Base-by-base conservation (phyloP, 2,329 filamentous ascomycete species). In the Didymella pomorum region DNA sequence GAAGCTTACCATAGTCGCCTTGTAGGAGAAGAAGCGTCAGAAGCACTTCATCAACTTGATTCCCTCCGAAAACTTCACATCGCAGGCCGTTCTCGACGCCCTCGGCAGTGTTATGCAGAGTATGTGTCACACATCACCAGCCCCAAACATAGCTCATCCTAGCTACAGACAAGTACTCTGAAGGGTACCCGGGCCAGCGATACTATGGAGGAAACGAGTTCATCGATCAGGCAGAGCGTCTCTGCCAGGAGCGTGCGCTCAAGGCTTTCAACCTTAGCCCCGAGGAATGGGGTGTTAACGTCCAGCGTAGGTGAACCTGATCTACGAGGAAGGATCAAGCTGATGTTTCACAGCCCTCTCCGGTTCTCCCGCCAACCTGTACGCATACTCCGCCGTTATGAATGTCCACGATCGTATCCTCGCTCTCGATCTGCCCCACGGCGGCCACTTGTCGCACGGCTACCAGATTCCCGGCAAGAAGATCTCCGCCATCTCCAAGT, bases 151-250 rank as follows among this genome's bases (percentile, higher is more conserved):
- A 60, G 63, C 76, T 78, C 39, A 78, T 59, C 55, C 33, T 11
- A 16, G 20, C 16, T 39, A 92, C 76, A 81, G 82, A 99, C 87
- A 99, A 99, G 85, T 99, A 99, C 87, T 97, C 93, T 18, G 95
- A 99, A 85, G 95, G 95, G 67, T 97, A 97, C 80, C 95, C 95
- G 69, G 95, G 95, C 78, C 95, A 95, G 72, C 90, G 95, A 81
- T 99, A 99, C 87, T 99, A 99, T 76, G 95, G 95, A 77, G 95
- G 95, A 76, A 99, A 99, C 84, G 91, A 99, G 86, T 92, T 95
- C 86, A 99, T 99, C 70, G 95, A 99, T 80, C 86, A 92, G 80
- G 93, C 97, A 74, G 95, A 99, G 86, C 86, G 91, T 68, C 90
- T 95, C 61, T 99, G 95, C 87, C 95, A 99, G 84, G 86, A 88